Evolutionary conservation across 1,284 basidiomycete species (phyloP), one percentile per base, ranked within the genome.

Genomic region (Trichosporon coremiiforme): DNA sequence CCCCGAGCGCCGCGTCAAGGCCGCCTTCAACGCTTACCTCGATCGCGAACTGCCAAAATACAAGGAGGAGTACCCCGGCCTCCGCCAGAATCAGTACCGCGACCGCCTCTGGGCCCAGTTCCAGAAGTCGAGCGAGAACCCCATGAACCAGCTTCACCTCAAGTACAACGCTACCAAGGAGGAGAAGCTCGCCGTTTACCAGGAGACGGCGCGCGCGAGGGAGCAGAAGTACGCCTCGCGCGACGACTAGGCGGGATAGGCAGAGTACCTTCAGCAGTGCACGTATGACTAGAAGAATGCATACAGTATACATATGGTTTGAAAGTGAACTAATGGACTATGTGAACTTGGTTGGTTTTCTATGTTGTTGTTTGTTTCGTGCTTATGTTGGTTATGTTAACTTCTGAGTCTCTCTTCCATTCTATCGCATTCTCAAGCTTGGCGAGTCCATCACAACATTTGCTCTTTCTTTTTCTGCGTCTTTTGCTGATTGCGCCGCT

Each of bases 1-100:
- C 87, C 95, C 95, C 65, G 95, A 99, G 89, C 87, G 93, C 79
- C 89, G 93, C 71, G 94, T 91, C 87, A 95, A 95, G 89, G 94
- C 90, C 50, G 92, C 94, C 6, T 95, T 92, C 75, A 94, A 95
- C 79, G 94, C 93, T 3, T 98, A 95, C 84, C 89, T 92, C 79
- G 95, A 98, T 75, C 87, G 89, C 3, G 92, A 97, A 79, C 85
- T 98, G 75, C 93, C 95, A 0, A 90, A 87, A 25, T 75, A 91
- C 72, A 90, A 88, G 79, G 84, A 87, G 74, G 94, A 98, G 81
- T 79, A 82, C 73, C 81, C 81, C 9, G 83, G 83, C 22, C 76
- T 84, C 66, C 71, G 83, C 62, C 79, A 83, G 71, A 82, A 84
- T 68, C 83, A 84, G 72, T 82, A 82, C 78, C 78, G 79, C 38